Base-by-base conservation (phyloP, 1,284 basidiomycete genomes). In the Trichosporon sp. region DNA sequence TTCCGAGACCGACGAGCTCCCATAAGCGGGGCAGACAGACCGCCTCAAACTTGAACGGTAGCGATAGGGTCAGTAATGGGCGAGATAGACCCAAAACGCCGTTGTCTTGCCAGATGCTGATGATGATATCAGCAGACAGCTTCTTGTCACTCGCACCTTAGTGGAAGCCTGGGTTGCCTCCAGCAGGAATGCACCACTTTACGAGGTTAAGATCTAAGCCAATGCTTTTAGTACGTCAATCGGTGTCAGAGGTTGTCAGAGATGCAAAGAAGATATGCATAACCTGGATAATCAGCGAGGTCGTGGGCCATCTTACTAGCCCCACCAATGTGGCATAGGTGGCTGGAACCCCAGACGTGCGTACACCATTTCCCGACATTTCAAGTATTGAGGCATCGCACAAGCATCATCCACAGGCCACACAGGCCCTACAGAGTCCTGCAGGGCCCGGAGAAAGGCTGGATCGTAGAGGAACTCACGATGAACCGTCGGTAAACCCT, bases 331-430 rank as follows among this genome's bases (percentile, higher is more conserved):
- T 3, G 35, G 35, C 35, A 3, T 12, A 6, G 48, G 48, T 21
- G 19, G 48, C 8, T n/a, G 48, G 2, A n/a, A 51, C 16, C 19
- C 19, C 1, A 51, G 14, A n/a, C 48, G 48, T 21, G 48, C 48
- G 48, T 51, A 51, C n/a, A 51, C 48, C n/a, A 51, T n/a, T 51
- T 51, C 48, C 4, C 48, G 48, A 51, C 48, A 51, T 21, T 12
- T 51, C n/a, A 21, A 51, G 48, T 51, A 51, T 8, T 51, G 48
- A 51, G 48, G 48, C 2, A 19, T 4, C 1, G n/a, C 48, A 4
- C 19, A 21, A 19, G 8, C 19, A 4, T 51, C 48, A 21, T 51
- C 48, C 16, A 51, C 19, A 21, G 48, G 48, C 48, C 48, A 51
- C n/a, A 51, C 2, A 3, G 48, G 48, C 2, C 48, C 48, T 14